These are phyloP conservation scores for Mycothermus thermophilus DNA, from an alignment of 495 filamentous ascomycete genomes.

Conservation along the genomic window DNA sequence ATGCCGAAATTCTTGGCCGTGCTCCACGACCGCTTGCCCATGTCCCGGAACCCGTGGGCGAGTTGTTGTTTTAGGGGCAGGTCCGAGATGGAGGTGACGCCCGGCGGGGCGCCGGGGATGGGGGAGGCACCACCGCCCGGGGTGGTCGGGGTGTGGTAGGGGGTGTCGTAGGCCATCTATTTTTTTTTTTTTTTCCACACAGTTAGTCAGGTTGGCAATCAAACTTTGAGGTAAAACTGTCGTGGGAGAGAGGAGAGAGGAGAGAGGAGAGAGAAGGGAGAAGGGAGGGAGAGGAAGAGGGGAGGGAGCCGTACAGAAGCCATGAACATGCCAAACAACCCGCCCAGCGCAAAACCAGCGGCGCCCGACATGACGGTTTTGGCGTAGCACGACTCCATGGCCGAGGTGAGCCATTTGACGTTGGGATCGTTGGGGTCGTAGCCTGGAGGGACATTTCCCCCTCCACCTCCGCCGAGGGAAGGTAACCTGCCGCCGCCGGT, in stretches of 20 bases:
- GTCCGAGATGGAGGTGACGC: constrained; percentile 40
- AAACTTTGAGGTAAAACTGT: no score
- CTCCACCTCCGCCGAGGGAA: background rate
- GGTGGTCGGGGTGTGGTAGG: constrained; percentile 13
- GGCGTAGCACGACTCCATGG: constrained; percentile 78
- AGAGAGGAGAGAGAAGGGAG: background rate
- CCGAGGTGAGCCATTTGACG: constrained; percentile 32
- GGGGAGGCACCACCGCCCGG: constrained; percentile 3
- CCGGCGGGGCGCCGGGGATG: constrained; percentile 2
- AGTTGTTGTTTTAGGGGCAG: constrained; percentile 76
- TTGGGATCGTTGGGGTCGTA: constrained; percentile 31
- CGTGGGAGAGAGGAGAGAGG: background rate
- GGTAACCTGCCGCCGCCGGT: background rate
- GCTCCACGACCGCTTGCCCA: constrained; percentile 70
- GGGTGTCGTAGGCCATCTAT: constrained; percentile 28
- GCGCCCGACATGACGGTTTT: constrained; percentile 73
- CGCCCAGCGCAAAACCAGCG: constrained; percentile 82
- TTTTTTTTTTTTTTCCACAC: no score
- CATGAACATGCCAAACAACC: constrained; percentile 92
- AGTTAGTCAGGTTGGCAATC: background rate
- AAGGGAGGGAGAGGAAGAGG: background rate
- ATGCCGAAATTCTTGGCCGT: constrained; percentile 91
- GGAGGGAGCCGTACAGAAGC: constrained; percentile 50
- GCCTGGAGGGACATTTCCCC: constrained; percentile 10
- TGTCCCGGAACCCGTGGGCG: constrained; percentile 75